Percentiles rank a stretch among this genome's conserved stretches.
These are phyloP conservation scores for Rhodamnia argentea DNA, from an alignment of 345 rosid genomes.

Conservation along the genomic window DNA sequence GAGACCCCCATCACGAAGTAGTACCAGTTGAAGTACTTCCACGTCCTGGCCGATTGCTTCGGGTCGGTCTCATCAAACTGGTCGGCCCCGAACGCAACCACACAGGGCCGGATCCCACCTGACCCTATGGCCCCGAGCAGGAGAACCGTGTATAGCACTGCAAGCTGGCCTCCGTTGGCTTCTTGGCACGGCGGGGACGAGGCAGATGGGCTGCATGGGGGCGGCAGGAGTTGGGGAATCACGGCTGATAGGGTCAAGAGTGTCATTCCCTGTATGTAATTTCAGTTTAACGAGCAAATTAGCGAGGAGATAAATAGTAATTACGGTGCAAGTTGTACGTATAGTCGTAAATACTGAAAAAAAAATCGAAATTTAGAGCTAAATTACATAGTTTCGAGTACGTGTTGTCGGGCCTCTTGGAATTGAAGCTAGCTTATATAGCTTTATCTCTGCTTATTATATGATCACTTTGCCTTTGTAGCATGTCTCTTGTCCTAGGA, in stretches of 20 bases:
- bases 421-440: neutral
- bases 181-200: slow-evolving; percentile 32
- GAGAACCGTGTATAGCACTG: slow-evolving; percentile 51
- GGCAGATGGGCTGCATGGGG: slow-evolving; percentile 44
- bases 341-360: neutral
- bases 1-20: slow-evolving; percentile 80
- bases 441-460: neutral
- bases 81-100: slow-evolving; percentile 84
- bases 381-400: neutral
- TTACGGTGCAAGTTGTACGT: neutral
- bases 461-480: neutral
- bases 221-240: slow-evolving; percentile 62
- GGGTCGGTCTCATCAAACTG: slow-evolving; percentile 39
- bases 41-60: slow-evolving; percentile 46
- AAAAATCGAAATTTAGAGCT: neutral
- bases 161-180: slow-evolving; percentile 36
- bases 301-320: neutral
- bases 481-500: neutral
- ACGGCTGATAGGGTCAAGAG: slow-evolving; percentile 60
- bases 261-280: slow-evolving; percentile 54
- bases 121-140: slow-evolving; percentile 68
- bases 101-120: slow-evolving; percentile 93
- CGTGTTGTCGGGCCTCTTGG: neutral
- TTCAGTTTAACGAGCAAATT: neutral
- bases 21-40: slow-evolving; percentile 89